A percentile compares a stretch with the other conserved stretches of the same genome.
These are phyloP conservation scores for Sporothrix phasma DNA, from an alignment of 2,329 filamentous ascomycete genomes.

Conservation along the genomic window DNA sequence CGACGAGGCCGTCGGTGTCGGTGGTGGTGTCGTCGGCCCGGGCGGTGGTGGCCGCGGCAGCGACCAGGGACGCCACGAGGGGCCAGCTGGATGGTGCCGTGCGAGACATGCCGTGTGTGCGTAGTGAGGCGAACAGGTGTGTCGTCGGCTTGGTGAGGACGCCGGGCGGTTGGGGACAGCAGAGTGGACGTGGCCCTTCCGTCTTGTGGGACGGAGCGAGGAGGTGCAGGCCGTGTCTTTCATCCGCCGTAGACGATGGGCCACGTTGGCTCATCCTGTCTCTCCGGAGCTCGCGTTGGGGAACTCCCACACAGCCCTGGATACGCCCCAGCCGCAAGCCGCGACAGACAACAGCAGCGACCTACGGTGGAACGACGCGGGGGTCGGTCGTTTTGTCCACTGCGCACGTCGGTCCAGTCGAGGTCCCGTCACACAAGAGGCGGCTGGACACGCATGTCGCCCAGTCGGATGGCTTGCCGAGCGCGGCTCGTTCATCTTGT, in stretches of 20 bases:
- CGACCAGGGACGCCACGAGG: not conserved
- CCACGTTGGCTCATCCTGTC: not conserved
- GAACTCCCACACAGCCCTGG: conserved; percentile 1
- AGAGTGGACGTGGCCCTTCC: not conserved
- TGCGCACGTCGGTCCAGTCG: not conserved
- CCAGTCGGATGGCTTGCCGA: not conserved
- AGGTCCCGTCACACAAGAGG: not conserved
- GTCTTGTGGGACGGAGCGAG: not conserved
- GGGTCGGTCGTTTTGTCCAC: not conserved
- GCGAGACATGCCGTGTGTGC: not conserved
- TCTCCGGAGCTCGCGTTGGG: conserved; percentile 11
- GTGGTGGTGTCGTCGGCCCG: not conserved
- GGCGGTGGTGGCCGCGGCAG: not conserved
- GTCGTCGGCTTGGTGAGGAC: too few species aligned
- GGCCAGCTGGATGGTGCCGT: not conserved
- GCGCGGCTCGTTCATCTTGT: too few species aligned
- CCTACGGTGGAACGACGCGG: not conserved
- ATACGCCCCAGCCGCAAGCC: not conserved
- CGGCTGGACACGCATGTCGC: not conserved
- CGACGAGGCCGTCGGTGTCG: not conserved
- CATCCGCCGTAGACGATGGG: not conserved
- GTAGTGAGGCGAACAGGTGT: too few species aligned
- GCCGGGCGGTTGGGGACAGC: not conserved
- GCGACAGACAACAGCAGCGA: not conserved
- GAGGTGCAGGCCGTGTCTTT: not conserved